Evolutionary conservation across 371 early-diverging fungal species (phyloP).

Genomic region (Mortierella sp.): DNA sequence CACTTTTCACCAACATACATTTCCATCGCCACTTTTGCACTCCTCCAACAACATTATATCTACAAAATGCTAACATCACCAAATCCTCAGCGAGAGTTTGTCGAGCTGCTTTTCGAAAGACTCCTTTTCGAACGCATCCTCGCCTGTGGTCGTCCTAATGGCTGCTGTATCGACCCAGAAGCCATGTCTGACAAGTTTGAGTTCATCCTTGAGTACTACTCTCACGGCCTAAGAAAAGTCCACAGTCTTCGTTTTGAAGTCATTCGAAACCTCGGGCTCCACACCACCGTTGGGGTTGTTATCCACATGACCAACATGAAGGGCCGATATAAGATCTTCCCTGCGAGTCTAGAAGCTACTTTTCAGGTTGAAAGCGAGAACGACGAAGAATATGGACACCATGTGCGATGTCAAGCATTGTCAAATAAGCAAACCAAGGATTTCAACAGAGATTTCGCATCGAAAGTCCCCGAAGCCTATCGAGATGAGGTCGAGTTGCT

Average conservation of each 20-base stretch:
- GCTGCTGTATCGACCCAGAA: slow-evolving; percentile 16
- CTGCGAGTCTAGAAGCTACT: slow-evolving; percentile 6
- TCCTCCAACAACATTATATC: no score
- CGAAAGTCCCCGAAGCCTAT: slow-evolving; percentile 1
- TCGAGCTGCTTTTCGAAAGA: slow-evolving; percentile 20
- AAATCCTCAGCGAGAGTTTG: slow-evolving; percentile 8
- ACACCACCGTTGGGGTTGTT: neutral
- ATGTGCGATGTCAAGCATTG: neutral
- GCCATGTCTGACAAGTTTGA: slow-evolving; percentile 10
- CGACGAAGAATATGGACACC: neutral
- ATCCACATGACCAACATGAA: slow-evolving; percentile 1
- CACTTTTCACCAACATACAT: no score
- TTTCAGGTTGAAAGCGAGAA: slow-evolving; percentile 8
- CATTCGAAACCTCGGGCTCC: slow-evolving; percentile 5
- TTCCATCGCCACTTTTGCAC: no score
- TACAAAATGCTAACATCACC: neutral
- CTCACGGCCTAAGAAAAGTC: neutral
- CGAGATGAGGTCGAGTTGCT: slow-evolving; percentile 8
- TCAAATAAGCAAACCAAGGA: slow-evolving; percentile 18
- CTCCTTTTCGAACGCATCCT: slow-evolving; percentile 9
- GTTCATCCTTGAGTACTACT: slow-evolving; percentile 12
- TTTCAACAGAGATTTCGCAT: neutral
- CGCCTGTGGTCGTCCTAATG: neutral
- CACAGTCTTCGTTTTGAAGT: slow-evolving; percentile 1
- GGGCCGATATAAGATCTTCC: slow-evolving; percentile 17